phyloP scores from a whole-genome alignment of 2,329 filamentous ascomycete species.

The Cladosporium sp. region DNA sequence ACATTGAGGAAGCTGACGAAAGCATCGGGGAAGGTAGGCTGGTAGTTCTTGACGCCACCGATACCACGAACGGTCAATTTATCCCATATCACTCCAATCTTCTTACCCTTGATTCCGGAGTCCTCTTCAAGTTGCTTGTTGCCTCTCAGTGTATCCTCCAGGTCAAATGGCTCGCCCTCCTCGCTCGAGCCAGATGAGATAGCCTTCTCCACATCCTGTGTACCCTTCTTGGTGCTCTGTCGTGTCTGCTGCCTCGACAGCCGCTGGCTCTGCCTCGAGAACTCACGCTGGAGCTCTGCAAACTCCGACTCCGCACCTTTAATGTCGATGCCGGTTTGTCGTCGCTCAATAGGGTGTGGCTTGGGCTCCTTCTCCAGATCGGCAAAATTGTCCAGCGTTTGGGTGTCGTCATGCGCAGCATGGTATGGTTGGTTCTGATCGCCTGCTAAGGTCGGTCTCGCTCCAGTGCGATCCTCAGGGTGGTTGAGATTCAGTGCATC shows the following conservation, averaged over 20 bases:
- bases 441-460: constrained; percentile 20
- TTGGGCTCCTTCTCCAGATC: constrained; percentile 11
- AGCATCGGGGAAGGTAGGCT: constrained; percentile 62
- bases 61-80: constrained; percentile 63
- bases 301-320: constrained; percentile 70
- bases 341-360: constrained; percentile 14
- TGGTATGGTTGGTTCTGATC: constrained; percentile 16
- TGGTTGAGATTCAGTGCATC: constrained; percentile 29
- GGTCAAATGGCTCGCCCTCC: constrained; percentile 64
- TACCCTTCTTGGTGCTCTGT: constrained; percentile 45
- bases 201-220: constrained; percentile 61
- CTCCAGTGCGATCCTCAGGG: constrained; percentile 28
- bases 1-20: constrained; percentile 64
- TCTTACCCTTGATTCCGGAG: constrained; percentile 73
- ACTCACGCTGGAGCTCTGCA: constrained; percentile 58
- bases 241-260: constrained; percentile 48
- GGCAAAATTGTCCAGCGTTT: constrained; percentile 6
- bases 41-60: constrained; percentile 62
- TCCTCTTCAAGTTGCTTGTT: constrained; percentile 69
- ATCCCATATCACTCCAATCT: constrained; percentile 67
- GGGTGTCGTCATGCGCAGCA: background rate
- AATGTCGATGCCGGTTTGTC: constrained; percentile 58
- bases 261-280: constrained; percentile 43
- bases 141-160: constrained; percentile 72
- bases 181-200: constrained; percentile 44